Evolutionary conservation across 306 rosid species (phyloP), one percentile per base, ranked within the genome.

Genomic region (Dicorynia guianensis): DNA sequence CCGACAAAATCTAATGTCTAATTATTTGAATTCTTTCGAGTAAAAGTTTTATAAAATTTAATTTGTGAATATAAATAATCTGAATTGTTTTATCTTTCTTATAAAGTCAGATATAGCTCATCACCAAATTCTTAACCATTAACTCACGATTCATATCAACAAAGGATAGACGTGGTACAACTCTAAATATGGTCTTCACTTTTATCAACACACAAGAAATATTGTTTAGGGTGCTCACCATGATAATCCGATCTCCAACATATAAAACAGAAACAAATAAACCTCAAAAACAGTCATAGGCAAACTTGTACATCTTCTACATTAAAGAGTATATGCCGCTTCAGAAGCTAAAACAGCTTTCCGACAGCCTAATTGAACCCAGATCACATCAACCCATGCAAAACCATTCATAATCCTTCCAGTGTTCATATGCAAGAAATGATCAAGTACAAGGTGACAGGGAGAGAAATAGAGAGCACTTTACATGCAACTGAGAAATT

Each of bases 301-400:
- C 60, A 79, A 75, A 62, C 76, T 71, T 72, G 75, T 59, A 77
- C 79, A 74, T 64, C 71, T 68, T 64, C 71, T 68, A 54, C 74
- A 44, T 72, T 42, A 74, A 73, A 73, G 13, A 47, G 82, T 20
- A 79, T 62, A 69, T 11, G 71, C 64, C 77, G 80, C 57, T 72
- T 76, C 1, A 11, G 81, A 82, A 77, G 60, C 18, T 30, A 55
- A 72, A 61, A 78, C 76, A 83, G 47, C 49, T 71, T 56, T 76
- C 71, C 80, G 55, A 74, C 71, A 43, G 53, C 80, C 78, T 52
- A 71, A 81, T 67, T 67, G 82, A 75, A 76, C 62, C 10, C 38
- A 77, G 67, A 75, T 75, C 79, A 76, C 82, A 69, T 77, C 76
- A 82, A 82, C 53, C 80, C 83, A 65, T 73, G 87, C 78, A 88